phyloP scores from a whole-genome alignment of 371 early-diverging fungal genomes.

The Mucor sp. region DNA sequence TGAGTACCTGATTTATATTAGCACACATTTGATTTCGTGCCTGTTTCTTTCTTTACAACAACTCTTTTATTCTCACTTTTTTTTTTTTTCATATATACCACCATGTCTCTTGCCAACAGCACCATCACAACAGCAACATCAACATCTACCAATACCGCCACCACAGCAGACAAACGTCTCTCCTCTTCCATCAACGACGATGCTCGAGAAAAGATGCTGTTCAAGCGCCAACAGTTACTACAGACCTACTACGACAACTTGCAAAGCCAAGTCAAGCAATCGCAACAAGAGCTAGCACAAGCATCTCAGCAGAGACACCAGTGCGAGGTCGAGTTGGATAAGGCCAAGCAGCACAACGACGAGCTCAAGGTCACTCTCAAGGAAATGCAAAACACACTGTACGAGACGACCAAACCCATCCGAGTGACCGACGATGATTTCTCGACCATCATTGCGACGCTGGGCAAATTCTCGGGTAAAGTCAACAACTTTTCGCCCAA shows the following conservation, averaged over 20 bases:
- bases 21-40: neutral
- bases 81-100: neutral
- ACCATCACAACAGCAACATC: neutral
- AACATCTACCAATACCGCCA: neutral
- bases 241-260: neutral
- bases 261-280: neutral
- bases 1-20: neutral
- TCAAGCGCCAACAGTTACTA: neutral
- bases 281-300: neutral
- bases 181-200: neutral
- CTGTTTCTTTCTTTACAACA: no score
- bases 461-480: slow-evolving; percentile 21
- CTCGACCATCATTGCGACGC: slow-evolving; percentile 19
- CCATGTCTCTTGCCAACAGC: neutral
- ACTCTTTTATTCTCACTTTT: neutral
- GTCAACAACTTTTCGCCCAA: slow-evolving; percentile 20
- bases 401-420: slow-evolving; percentile 13
- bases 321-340: neutral
- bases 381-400: slow-evolving; percentile 14
- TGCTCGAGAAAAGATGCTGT: slow-evolving; percentile 4
- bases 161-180: neutral
- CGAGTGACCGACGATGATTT: slow-evolving; percentile 29
- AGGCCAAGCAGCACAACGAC: neutral
- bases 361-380: neutral
- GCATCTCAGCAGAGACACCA: neutral